phyloP scores from a whole-genome alignment of 495 filamentous ascomycete genomes.

The Daldinia grandis region DNA sequence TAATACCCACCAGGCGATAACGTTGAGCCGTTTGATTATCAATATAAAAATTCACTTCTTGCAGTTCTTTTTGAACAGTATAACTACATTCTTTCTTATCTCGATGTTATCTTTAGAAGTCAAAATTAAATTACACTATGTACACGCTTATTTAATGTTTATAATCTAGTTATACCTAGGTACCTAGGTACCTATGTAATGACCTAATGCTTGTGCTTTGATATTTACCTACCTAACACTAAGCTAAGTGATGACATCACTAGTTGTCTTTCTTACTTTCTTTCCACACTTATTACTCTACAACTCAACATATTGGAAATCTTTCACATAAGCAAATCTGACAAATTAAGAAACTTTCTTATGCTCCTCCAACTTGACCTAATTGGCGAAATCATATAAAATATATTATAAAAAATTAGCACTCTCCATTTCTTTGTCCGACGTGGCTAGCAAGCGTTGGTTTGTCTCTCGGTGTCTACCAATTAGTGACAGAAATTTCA shows the following conservation, averaged over 20 bases:
- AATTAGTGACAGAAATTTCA: conserved; percentile 15
- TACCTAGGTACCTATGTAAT: no score
- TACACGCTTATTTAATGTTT: not conserved
- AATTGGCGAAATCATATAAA: conserved; percentile 4
- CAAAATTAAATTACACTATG: not conserved
- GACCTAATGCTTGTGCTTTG: conserved; percentile 10
- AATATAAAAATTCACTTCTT: conserved; percentile 1
- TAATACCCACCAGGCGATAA: not conserved
- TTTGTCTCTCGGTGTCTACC: conserved; percentile 19
- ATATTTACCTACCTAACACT: conserved; percentile 10
- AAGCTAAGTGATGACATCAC: conserved; percentile 6
- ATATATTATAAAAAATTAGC: conserved; percentile 15
- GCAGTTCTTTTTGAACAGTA: not conserved
- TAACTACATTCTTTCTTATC: not conserved
- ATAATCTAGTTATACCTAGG: no score
- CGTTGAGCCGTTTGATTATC: not conserved
- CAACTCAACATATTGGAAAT: not conserved
- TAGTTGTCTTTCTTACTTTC: not conserved
- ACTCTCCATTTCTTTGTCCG: conserved; percentile 28
- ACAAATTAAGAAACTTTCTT: no score
- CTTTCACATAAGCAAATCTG: no score
- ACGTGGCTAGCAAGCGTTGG: conserved; percentile 39
- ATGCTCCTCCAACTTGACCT: no score
- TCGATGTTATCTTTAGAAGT: not conserved
- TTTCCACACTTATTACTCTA: not conserved